phyloP scores from a whole-genome alignment of 1,139 yeast genomes.

The Magnusiomyces suaveolens region DNA sequence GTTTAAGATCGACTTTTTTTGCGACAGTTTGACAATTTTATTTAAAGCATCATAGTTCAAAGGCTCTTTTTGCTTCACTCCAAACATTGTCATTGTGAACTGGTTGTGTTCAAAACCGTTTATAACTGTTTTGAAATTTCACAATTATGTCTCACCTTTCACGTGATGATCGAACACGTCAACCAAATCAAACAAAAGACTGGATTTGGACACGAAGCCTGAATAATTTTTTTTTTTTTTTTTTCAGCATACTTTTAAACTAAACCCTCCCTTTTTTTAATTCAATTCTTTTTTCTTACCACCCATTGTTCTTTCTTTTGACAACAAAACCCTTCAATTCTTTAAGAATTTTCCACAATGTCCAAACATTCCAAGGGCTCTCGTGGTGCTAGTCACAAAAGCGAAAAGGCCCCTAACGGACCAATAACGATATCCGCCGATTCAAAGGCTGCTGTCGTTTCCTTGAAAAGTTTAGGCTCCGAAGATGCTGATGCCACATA shows the following conservation, averaged over 20 bases:
- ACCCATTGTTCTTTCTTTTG: neutral
- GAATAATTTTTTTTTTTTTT: no score
- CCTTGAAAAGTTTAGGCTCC: neutral
- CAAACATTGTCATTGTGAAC: no score
- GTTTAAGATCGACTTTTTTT: no score
- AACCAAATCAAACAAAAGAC: no score
- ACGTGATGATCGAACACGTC: neutral
- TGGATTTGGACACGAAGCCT: neutral
- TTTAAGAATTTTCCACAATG: neutral
- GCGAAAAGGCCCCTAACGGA: neutral
- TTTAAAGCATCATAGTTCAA: no score
- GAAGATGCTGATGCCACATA: neutral
- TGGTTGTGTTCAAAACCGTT: no score
- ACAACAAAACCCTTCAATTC: neutral
- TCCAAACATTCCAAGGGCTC: slow-evolving; percentile 3
- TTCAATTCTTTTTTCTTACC: neutral
- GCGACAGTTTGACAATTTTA: no score
- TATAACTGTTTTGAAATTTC: no score
- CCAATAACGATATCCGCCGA: neutral
- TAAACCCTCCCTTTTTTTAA: neutral
- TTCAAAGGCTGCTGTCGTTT: neutral
- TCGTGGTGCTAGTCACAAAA: neutral
- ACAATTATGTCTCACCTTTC: neutral
- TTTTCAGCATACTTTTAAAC: neutral
- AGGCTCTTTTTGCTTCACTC: no score